phyloP scores from a whole-genome alignment of 192 early-diverging fungal species.

The Backusella macrospora region DNA sequence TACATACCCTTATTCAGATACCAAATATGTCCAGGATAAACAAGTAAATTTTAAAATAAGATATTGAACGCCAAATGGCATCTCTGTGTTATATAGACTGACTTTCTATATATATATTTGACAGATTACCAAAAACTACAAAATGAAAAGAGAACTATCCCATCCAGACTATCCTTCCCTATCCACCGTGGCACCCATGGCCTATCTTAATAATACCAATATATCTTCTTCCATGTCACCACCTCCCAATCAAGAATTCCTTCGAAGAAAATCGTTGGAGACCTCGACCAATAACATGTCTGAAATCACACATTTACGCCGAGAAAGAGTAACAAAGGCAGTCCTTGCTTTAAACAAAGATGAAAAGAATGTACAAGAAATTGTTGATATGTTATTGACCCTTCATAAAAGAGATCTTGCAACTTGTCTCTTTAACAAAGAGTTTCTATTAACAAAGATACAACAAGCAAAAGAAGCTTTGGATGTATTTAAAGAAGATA shows the following conservation, averaged over 20 bases:
- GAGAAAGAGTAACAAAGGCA: conserved; percentile 33
- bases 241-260: conserved; percentile 11
- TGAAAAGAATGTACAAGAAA: conserved; percentile 28
- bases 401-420: conserved; percentile 42
- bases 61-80: not conserved
- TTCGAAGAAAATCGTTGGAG: conserved; percentile 27
- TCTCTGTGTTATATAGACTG: not conserved
- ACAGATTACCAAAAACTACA: not conserved
- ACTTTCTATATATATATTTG: not conserved
- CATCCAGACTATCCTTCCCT: not conserved
- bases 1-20: not conserved
- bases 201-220: not conserved
- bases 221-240: not conserved
- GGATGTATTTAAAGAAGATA: conserved; percentile 30
- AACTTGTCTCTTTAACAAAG: conserved; percentile 40
- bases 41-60: not conserved
- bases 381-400: conserved; percentile 44
- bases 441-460: conserved; percentile 37
- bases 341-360: conserved; percentile 23
- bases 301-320: conserved; percentile 14
- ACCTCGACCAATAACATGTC: conserved; percentile 21
- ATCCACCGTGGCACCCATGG: not conserved
- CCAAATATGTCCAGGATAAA: not conserved
- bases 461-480: conserved; percentile 37
- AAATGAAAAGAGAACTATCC: not conserved